These are phyloP conservation scores for Prunus mira DNA, from an alignment of 306 rosid genomes.

Conservation along the genomic window DNA sequence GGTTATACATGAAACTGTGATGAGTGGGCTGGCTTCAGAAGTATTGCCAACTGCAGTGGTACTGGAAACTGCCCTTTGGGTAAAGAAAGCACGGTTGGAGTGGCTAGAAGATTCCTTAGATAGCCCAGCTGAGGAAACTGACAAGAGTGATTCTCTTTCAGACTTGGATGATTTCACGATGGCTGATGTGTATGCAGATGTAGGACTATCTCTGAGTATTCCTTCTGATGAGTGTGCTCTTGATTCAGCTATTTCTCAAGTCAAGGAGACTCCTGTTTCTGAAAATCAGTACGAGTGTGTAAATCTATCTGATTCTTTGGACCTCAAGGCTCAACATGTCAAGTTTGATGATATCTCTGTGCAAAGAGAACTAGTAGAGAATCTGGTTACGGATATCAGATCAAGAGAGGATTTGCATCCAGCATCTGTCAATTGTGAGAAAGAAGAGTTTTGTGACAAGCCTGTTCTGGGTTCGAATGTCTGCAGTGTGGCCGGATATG, in stretches of 20 bases:
- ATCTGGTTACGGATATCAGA: slow-evolving; percentile 29
- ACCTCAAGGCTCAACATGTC: slow-evolving; percentile 28
- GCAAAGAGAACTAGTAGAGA: slow-evolving; percentile 28
- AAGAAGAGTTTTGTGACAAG: slow-evolving; percentile 31
- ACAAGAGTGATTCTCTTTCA: slow-evolving; percentile 60
- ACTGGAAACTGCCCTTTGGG: slow-evolving; percentile 74
- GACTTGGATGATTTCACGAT: slow-evolving; percentile 73
- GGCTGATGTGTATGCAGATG: slow-evolving; percentile 72
- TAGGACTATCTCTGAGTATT: slow-evolving; percentile 49
- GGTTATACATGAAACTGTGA: slow-evolving; percentile 64
- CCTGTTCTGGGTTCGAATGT: slow-evolving; percentile 26
- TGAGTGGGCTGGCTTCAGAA: slow-evolving; percentile 39
- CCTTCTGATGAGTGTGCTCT: slow-evolving; percentile 24
- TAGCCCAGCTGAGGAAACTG: slow-evolving; percentile 39
- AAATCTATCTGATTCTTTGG: slow-evolving; percentile 19
- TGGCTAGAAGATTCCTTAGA: slow-evolving; percentile 40
- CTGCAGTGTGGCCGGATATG: slow-evolving; percentile 15
- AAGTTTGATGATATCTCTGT: slow-evolving; percentile 29
- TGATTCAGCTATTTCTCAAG: slow-evolving; percentile 32
- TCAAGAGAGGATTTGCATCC: slow-evolving; percentile 16
- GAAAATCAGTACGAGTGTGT: slow-evolving; percentile 26
- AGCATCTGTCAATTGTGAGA: slow-evolving; percentile 37
- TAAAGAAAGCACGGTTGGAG: slow-evolving; percentile 67
- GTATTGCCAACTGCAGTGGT: slow-evolving; percentile 40
- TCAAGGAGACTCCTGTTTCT: slow-evolving; percentile 40